Evolutionary conservation across 306 rosid species (phyloP).

Genomic region (Vigna reflexopilosa): DNA sequence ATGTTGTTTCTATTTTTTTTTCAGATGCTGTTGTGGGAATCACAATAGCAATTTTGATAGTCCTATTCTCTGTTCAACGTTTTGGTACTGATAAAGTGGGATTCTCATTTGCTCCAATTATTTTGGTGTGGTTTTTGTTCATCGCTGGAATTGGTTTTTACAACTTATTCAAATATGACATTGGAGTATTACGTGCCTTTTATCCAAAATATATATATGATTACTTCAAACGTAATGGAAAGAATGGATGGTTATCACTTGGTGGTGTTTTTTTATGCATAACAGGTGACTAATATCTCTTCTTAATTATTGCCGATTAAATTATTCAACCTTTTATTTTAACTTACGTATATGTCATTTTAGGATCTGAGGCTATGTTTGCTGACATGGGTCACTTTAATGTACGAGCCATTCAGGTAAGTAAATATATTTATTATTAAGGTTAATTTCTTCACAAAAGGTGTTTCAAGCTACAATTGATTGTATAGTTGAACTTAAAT

Average conservation of each 20-base stretch:
- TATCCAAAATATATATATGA: conserved; percentile 58
- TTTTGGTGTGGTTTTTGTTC: conserved; percentile 49
- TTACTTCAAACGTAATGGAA: conserved; percentile 57
- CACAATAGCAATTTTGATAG: conserved; percentile 42
- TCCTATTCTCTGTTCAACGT: conserved; percentile 46
- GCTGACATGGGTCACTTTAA: conserved; percentile 93
- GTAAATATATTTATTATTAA: conserved; percentile 44
- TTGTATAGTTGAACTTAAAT: neutral
- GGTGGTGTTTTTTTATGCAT: conserved; percentile 60
- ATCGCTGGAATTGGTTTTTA: conserved; percentile 54
- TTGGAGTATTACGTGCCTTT: conserved; percentile 53
- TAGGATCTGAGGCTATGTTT: conserved; percentile 93
- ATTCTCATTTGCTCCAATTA: conserved; percentile 46
- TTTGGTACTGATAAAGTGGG: conserved; percentile 65
- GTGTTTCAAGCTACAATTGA: neutral
- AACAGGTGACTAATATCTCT: conserved; percentile 39
- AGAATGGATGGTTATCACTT: conserved; percentile 56
- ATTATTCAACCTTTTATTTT: conserved; percentile 13
- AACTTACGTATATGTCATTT: neutral
- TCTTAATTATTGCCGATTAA: neutral
- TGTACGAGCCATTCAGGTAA: conserved; percentile 76
- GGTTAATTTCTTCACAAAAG: too few species aligned
- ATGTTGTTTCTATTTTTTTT: neutral
- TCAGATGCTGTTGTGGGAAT: conserved; percentile 55
- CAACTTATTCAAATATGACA: conserved; percentile 52